phyloP scores from a whole-genome alignment of 371 early-diverging fungal species.

The Apophysomyces ossiformis region DNA sequence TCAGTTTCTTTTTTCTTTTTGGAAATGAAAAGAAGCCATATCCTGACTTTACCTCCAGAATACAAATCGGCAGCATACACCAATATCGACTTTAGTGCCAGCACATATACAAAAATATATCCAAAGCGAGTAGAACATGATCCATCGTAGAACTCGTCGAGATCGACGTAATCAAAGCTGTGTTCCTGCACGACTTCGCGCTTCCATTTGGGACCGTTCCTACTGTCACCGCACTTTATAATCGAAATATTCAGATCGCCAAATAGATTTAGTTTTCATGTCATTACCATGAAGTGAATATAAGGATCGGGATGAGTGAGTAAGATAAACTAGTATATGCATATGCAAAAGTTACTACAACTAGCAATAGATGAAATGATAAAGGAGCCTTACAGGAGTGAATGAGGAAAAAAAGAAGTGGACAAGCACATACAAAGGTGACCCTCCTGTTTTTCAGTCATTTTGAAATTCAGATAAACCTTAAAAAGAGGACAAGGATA shows the following conservation, averaged over 20 bases:
- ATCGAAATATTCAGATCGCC: neutral
- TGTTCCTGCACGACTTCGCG: slow-evolving; percentile 84
- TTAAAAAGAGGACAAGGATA: slow-evolving; percentile 6
- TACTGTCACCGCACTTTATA: slow-evolving; percentile 1
- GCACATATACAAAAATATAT: slow-evolving; percentile 72
- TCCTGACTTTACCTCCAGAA: slow-evolving; percentile 53
- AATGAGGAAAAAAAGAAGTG: neutral
- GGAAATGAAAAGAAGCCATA: no score
- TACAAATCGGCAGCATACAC: slow-evolving; percentile 78
- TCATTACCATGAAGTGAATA: neutral
- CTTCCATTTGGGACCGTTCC: slow-evolving; percentile 71
- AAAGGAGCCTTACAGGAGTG: slow-evolving; percentile 12
- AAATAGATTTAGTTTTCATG: neutral
- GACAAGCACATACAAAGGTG: neutral
- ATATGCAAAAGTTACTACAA: neutral
- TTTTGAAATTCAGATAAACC: slow-evolving; percentile 2
- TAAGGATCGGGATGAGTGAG: slow-evolving; percentile 2
- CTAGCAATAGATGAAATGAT: neutral
- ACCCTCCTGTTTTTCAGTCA: neutral
- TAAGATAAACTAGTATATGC: neutral
- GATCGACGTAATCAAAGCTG: slow-evolving; percentile 89
- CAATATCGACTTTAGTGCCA: slow-evolving; percentile 75
- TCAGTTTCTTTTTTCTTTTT: no score
- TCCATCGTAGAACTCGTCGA: slow-evolving; percentile 76
- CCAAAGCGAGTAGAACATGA: slow-evolving; percentile 49